Percentiles rank a stretch among this genome's conserved stretches.
phyloP scores from a whole-genome alignment of 2,329 filamentous ascomycete species.

The Penicillium fuscoglaucum region DNA sequence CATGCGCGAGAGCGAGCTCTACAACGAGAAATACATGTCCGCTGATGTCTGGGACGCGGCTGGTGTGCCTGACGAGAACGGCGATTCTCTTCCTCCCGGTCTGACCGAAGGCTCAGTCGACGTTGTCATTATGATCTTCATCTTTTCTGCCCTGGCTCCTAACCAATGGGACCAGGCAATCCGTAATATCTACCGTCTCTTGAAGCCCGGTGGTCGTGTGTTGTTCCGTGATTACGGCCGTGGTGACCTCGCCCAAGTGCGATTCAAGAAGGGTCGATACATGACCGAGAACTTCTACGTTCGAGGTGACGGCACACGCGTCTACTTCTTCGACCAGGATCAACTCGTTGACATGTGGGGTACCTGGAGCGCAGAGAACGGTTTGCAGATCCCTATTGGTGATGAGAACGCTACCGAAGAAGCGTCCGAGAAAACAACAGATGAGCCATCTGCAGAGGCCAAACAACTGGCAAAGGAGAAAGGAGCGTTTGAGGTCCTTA shows the following conservation, averaged over 20 bases:
- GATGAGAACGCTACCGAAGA: not conserved
- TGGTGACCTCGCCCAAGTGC: constrained; percentile 91
- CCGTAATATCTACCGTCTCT: constrained; percentile 72
- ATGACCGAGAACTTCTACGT: constrained; percentile 98
- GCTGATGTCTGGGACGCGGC: constrained; percentile 96
- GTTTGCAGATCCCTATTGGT: constrained; percentile 27
- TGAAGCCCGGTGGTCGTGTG: constrained; percentile 91
- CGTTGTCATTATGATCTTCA: constrained; percentile 92
- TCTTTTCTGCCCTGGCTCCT: constrained; percentile 89
- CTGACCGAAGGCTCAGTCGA: constrained; percentile 79
- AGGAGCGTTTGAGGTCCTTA: constrained; percentile 65
- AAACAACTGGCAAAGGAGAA: constrained; percentile 19
- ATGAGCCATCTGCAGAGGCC: constrained; percentile 11
- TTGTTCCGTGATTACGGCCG: constrained; percentile 96
- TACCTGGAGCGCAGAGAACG: constrained; percentile 45
- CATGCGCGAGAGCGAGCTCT: constrained; percentile 77
- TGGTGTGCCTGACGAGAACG: constrained; percentile 54
- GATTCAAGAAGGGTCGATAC: constrained; percentile 93
- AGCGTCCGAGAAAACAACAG: not conserved
- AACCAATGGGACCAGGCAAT: constrained; percentile 81
- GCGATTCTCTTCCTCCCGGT: constrained; percentile 66
- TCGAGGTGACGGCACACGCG: constrained; percentile 87
- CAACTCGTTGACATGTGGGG: constrained; percentile 81
- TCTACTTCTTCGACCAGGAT: constrained; percentile 94
- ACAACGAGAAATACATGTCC: constrained; percentile 69